phyloP scores from a whole-genome alignment of 805 yeast species.

The Monosporozyma aerobia region DNA sequence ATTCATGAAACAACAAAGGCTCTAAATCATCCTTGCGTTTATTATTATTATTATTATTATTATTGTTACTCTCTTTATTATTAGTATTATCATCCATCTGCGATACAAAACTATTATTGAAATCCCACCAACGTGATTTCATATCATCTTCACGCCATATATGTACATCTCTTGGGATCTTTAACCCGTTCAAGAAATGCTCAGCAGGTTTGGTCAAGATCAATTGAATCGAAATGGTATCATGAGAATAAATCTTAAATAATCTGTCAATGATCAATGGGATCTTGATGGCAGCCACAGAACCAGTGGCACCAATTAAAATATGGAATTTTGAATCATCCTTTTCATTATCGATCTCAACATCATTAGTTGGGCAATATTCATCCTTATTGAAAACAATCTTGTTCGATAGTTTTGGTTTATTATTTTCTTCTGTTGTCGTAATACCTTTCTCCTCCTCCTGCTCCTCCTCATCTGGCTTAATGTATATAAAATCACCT shows the following conservation, averaged over 20 bases:
- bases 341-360: slow-evolving; percentile 26
- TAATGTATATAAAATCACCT: slow-evolving; percentile 28
- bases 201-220: slow-evolving; percentile 73
- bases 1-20: slow-evolving; percentile 68
- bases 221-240: slow-evolving; percentile 70
- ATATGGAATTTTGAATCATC: slow-evolving; percentile 85
- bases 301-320: slow-evolving; percentile 87
- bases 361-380: background rate
- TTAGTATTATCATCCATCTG: slow-evolving; percentile 12
- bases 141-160: slow-evolving; percentile 83
- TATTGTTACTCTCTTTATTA: slow-evolving; percentile 7
- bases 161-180: slow-evolving; percentile 64
- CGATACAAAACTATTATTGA: background rate
- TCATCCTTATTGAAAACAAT: slow-evolving; percentile 1
- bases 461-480: slow-evolving; percentile 3
- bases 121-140: slow-evolving; percentile 4
- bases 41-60: slow-evolving; percentile 14
- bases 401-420: background rate
- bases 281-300: slow-evolving; percentile 92
- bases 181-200: slow-evolving; percentile 55
- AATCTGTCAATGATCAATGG: slow-evolving; percentile 83
- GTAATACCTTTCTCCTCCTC: background rate
- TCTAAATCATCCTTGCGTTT: slow-evolving; percentile 32
- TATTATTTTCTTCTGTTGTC: slow-evolving; percentile 1
- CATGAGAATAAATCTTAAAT: slow-evolving; percentile 65